Conservation (phyloP, 2,329 filamentous ascomycete species). For the Didymella glomerata region DNA sequence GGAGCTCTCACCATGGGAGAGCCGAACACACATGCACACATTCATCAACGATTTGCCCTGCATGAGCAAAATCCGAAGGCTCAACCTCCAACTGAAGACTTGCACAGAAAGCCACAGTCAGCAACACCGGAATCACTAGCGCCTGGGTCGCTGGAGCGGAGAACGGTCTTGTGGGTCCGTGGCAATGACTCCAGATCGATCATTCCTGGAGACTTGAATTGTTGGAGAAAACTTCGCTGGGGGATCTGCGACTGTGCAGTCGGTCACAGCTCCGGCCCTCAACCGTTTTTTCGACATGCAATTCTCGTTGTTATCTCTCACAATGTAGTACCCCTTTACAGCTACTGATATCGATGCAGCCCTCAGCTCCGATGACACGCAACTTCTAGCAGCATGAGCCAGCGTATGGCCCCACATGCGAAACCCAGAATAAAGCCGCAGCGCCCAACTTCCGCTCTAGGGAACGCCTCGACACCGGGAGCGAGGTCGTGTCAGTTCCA, state of each 20-base stretch:
- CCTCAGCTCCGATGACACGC: constrained; percentile 18
- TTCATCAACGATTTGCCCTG: constrained; percentile 3
- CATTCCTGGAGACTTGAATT: constrained; percentile 15
- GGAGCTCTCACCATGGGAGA: constrained; percentile 10
- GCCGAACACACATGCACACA: background rate
- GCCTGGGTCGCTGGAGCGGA: constrained; percentile 14
- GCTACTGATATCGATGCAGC: background rate
- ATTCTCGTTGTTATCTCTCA: background rate
- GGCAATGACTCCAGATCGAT: constrained; percentile 19
- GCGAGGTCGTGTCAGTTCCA: constrained; percentile 8
- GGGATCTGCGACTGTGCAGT: constrained; percentile 16
- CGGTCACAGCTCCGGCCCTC: constrained; percentile 2
- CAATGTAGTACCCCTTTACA: constrained; percentile 3
- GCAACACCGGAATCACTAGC: constrained; percentile 16
- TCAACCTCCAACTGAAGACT: background rate
- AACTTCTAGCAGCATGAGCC: constrained; percentile 12
- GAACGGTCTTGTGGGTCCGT: constrained; percentile 17
- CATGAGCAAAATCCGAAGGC: background rate
- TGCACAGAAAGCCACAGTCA: constrained; percentile 12
- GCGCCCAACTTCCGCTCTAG: constrained; percentile 19
- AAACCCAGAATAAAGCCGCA: constrained; percentile 17
- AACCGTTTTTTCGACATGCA: background rate
- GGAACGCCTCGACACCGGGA: constrained; percentile 9
- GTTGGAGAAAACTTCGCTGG: constrained; percentile 19
- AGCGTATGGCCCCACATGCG: constrained; percentile 14